A percentile compares a stretch with the other conserved stretches of the same genome.
These are phyloP conservation scores for Phytophthora pseudosyringae DNA, from an alignment of 352 stramenopile genomes.

Conservation along the genomic window DNA sequence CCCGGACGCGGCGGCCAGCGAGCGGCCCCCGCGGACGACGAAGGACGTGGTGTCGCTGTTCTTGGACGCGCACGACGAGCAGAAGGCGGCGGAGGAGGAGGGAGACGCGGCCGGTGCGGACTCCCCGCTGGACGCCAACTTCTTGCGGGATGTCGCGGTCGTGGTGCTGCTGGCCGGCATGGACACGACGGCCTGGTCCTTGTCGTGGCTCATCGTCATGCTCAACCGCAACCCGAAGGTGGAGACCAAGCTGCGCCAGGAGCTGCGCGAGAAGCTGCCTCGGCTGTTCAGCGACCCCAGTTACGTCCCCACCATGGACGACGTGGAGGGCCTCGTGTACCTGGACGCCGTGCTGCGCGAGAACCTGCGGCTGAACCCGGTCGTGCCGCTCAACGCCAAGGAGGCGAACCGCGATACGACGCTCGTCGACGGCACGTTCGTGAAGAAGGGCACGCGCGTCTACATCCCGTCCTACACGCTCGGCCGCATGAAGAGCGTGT, in stretches of 20 bases:
- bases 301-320: slow-evolving; percentile 49
- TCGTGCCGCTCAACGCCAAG: slow-evolving; percentile 65
- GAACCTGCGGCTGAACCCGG: slow-evolving; percentile 70
- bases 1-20: slow-evolving; percentile 14
- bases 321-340: slow-evolving; percentile 63
- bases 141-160: slow-evolving; percentile 73
- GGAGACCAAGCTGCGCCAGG: slow-evolving; percentile 47
- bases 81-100: slow-evolving; percentile 18
- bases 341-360: slow-evolving; percentile 67
- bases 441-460: slow-evolving; percentile 55
- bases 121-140: slow-evolving; percentile 41
- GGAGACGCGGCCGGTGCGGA: slow-evolving; percentile 1
- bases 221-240: slow-evolving; percentile 69
- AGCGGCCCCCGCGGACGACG: slow-evolving; percentile 6
- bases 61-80: slow-evolving; percentile 40
- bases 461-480: slow-evolving; percentile 67
- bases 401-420: slow-evolving; percentile 56
- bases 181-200: slow-evolving; percentile 74
- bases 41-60: slow-evolving; percentile 61
- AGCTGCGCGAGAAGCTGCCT: slow-evolving; percentile 53
- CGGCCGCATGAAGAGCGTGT: slow-evolving; percentile 53
- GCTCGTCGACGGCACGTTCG: slow-evolving; percentile 60
- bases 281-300: slow-evolving; percentile 33
- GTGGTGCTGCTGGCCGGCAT: slow-evolving; percentile 74
- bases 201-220: slow-evolving; percentile 79